phyloP scores from a whole-genome alignment of 495 filamentous ascomycete species.

The Neurospora sp. region DNA sequence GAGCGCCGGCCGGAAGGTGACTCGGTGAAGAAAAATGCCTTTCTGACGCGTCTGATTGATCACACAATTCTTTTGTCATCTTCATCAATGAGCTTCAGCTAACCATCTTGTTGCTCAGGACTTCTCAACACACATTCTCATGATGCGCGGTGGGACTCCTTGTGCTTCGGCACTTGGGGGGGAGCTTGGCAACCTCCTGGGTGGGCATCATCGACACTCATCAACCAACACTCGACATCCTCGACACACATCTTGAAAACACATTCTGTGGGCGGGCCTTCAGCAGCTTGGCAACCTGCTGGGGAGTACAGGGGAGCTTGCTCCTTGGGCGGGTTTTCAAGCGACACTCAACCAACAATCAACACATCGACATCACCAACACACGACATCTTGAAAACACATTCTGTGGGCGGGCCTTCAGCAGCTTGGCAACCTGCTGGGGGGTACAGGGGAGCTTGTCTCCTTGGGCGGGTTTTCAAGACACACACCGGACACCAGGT shows the following conservation, averaged over 20 bases:
- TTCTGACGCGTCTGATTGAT: not conserved
- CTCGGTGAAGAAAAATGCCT: not conserved
- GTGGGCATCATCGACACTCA: not conserved
- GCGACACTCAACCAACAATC: not conserved
- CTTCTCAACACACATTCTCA: not conserved
- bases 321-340: not conserved
- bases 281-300: not conserved
- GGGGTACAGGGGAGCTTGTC: not conserved
- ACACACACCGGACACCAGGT: not conserved
- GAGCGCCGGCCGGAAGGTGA: not conserved
- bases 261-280: not conserved
- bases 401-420: not conserved
- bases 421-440: not conserved
- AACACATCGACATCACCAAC: not conserved
- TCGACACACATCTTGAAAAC: not conserved
- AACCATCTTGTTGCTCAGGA: not conserved
- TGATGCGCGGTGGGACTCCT: not conserved
- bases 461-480: not conserved
- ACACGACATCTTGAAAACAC: not conserved
- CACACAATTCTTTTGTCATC: not conserved
- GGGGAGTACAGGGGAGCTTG: not conserved
- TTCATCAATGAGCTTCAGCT: not conserved
- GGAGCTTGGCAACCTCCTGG: not conserved
- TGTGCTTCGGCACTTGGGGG: not conserved
- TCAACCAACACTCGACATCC: not conserved